These are phyloP conservation scores for Thalia dealbata DNA, from an alignment of 176 grass and related monocot species.

Conservation along the genomic window DNA sequence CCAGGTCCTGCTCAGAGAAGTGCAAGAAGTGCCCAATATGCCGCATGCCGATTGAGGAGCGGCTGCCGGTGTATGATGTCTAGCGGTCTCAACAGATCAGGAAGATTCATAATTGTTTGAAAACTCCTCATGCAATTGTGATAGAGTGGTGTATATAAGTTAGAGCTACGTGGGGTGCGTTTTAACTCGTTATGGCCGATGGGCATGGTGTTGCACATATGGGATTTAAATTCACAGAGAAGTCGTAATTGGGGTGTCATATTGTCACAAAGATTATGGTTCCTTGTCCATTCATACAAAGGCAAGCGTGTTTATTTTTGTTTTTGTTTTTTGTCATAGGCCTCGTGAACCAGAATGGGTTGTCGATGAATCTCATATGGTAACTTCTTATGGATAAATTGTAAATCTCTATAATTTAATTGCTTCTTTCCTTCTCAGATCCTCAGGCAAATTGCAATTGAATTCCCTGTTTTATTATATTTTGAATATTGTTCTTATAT, in stretches of 20 bases:
- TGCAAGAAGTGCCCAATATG: constrained; percentile 99
- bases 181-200: background rate
- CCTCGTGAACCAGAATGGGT: background rate
- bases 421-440: background rate
- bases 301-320: background rate
- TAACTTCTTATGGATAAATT: background rate
- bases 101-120: background rate
- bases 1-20: constrained; percentile 75
- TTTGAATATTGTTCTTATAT: too few species aligned
- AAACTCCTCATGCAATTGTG: background rate
- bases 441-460: background rate
- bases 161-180: background rate
- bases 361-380: background rate
- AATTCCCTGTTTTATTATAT: too few species aligned
- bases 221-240: background rate
- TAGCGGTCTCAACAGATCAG: constrained; percentile 23
- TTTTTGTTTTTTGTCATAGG: background rate
- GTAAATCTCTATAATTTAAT: background rate
- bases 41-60: constrained; percentile 74
- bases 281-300: background rate
- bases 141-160: constrained; percentile 6
- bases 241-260: background rate
- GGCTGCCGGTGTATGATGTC: constrained; percentile 93
- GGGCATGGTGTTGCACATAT: background rate
- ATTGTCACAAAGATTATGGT: background rate